These are phyloP conservation scores for Brassica balearica DNA, from an alignment of 441 rosid genomes.

Conservation along the genomic window DNA sequence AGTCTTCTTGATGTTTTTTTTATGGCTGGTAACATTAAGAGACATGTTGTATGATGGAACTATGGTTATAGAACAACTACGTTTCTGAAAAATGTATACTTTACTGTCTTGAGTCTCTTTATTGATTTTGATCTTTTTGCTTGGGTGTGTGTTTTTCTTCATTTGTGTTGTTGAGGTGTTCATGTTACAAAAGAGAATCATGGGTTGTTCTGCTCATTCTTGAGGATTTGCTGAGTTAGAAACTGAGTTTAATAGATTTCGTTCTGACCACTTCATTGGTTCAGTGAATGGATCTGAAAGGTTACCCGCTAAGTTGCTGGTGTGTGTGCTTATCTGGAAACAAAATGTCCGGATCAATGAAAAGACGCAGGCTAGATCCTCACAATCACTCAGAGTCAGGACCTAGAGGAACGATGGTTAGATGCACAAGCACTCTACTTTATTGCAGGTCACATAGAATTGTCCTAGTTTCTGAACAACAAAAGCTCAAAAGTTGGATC, in stretches of 20 bases:
- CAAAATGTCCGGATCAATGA: constrained; percentile 64
- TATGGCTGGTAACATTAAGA: constrained; percentile 6
- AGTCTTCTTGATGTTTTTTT: constrained; percentile 29
- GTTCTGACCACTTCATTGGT: constrained; percentile 29
- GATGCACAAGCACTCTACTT: constrained; percentile 2
- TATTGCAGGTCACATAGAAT: background rate
- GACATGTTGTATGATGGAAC: constrained; percentile 28
- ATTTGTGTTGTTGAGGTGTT: background rate
- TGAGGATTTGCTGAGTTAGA: constrained; percentile 46
- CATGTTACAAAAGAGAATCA: constrained; percentile 39
- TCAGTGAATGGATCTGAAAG: constrained; percentile 55
- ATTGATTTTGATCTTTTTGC: background rate
- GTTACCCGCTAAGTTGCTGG: constrained; percentile 37
- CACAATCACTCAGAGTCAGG: background rate
- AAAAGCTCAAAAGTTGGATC: background rate
- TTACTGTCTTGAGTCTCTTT: background rate
- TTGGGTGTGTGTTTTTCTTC: background rate
- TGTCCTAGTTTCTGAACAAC: background rate
- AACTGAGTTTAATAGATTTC: background rate
- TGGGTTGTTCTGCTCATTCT: constrained; percentile 34
- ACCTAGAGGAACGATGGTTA: background rate
- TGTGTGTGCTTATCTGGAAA: constrained; percentile 66
- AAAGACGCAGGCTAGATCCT: constrained; percentile 26
- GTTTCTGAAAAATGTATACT: background rate
- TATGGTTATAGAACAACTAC: constrained; percentile 19